A percentile compares a stretch with the other conserved stretches of the same genome.
phyloP scores from a whole-genome alignment of 2,329 filamentous ascomycete species.

The Cytospora mali region DNA sequence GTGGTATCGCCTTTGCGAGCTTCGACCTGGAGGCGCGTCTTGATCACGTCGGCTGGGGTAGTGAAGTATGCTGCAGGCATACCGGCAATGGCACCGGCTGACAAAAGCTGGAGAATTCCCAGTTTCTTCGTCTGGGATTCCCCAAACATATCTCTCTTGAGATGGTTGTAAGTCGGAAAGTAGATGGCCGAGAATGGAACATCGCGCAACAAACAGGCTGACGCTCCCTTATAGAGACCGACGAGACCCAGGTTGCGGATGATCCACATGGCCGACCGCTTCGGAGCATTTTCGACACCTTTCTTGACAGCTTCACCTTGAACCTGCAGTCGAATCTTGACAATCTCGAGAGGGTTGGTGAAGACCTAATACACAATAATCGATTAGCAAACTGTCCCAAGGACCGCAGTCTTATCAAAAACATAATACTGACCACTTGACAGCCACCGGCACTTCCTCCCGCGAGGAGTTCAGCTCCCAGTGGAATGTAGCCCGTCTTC shows the following conservation, averaged over 20 bases:
- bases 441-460: conserved; percentile 90
- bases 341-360: conserved; percentile 97
- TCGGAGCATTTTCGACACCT: conserved; percentile 73
- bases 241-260: conserved; percentile 91
- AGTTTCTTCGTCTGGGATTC: conserved; percentile 86
- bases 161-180: conserved; percentile 93
- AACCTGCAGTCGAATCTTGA: conserved; percentile 97
- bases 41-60: conserved; percentile 98
- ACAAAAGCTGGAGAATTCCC: conserved; percentile 86
- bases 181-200: conserved; percentile 99
- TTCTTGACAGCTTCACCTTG: conserved; percentile 93
- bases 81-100: conserved; percentile 89
- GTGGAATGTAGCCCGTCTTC: conserved; percentile 71
- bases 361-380: conserved; percentile 66
- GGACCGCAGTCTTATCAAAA: background rate
- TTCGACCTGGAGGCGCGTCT: conserved; percentile 96
- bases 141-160: conserved; percentile 93
- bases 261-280: conserved; percentile 96
- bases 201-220: conserved; percentile 90
- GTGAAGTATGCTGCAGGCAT: conserved; percentile 94
- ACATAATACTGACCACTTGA: conserved; percentile 80
- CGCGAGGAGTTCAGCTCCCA: conserved; percentile 75
- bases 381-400: conserved; percentile 6
- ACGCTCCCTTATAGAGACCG: conserved; percentile 95
- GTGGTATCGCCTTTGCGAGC: conserved; percentile 89